A percentile compares a stretch with the other conserved stretches of the same genome.
phyloP scores from a whole-genome alignment of 257 asterid species.

The Paraleonurus japonicus region DNA sequence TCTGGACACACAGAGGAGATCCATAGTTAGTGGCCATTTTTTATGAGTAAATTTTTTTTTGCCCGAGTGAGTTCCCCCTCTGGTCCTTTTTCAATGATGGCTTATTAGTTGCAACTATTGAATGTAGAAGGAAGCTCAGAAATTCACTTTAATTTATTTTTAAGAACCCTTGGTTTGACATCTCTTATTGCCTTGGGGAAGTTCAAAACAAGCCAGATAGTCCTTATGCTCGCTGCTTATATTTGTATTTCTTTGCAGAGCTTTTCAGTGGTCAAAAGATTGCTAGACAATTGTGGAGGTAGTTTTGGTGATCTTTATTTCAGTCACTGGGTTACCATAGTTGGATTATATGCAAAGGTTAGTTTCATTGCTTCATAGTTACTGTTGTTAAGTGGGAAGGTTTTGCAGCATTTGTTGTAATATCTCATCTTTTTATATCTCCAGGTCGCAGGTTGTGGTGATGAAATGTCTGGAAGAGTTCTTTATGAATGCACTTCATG shows the following conservation, averaged over 20 bases:
- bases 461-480: constrained; percentile 75
- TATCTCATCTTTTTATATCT: constrained; percentile 29
- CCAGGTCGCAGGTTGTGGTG: constrained; percentile 63
- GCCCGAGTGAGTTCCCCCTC: constrained; percentile 1
- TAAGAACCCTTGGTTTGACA: constrained; percentile 6
- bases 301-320: constrained; percentile 51
- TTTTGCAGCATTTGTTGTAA: constrained; percentile 15
- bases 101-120: constrained; percentile 1
- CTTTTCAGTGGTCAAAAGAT: constrained; percentile 64
- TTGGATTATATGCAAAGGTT: constrained; percentile 82
- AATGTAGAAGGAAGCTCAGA: constrained; percentile 3
- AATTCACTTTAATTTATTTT: background rate
- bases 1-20: constrained; percentile 1
- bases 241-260: constrained; percentile 52
- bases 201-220: constrained; percentile 17
- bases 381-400: constrained; percentile 21
- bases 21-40: constrained; percentile 1
- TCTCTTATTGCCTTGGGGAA: constrained; percentile 18
- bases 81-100: background rate
- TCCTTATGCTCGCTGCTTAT: constrained; percentile 22
- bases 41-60: background rate
- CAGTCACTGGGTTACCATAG: constrained; percentile 71
- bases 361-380: constrained; percentile 24
- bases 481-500: constrained; percentile 80
- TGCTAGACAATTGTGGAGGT: constrained; percentile 65